Conservation (phyloP, 73 alveolate genomes). For the Urostyla sp. region DNA sequence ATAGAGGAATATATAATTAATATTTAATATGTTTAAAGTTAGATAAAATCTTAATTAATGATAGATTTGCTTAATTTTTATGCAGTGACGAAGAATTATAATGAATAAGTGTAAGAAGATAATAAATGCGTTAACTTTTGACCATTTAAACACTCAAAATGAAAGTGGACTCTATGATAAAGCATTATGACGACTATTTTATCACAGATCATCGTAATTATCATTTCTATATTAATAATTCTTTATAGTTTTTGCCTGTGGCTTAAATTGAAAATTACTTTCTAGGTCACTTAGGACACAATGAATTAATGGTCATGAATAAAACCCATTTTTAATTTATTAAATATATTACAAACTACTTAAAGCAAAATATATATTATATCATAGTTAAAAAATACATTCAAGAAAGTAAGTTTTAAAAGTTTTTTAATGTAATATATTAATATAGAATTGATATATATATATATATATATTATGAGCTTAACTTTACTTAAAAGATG, state of each 20-base stretch:
- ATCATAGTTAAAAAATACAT: conserved; percentile 70
- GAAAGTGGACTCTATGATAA: conserved; percentile 84
- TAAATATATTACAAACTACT: conserved; percentile 73
- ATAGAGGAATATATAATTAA: no score
- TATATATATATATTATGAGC: conserved; percentile 39
- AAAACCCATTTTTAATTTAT: conserved; percentile 82
- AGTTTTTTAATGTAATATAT: no score
- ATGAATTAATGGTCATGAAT: conserved; percentile 77
- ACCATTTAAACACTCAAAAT: conserved; percentile 65
- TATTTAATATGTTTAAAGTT: conserved; percentile 46
- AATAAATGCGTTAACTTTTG: conserved; percentile 77
- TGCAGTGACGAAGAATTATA: conserved; percentile 82
- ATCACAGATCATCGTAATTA: conserved; percentile 27
- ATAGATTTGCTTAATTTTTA: conserved; percentile 50
- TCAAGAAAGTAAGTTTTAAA: conserved; percentile 38
- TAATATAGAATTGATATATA: conserved; percentile 22
- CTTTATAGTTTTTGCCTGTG: conserved; percentile 78
- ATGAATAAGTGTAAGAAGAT: conserved; percentile 72
- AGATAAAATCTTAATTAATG: conserved; percentile 43
- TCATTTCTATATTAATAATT: neutral
- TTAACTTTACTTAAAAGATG: conserved; percentile 58
- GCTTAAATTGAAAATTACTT: conserved; percentile 76
- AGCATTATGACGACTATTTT: conserved; percentile 80
- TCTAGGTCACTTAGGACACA: conserved; percentile 88
- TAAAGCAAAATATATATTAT: conserved; percentile 71